phyloP scores from a whole-genome alignment of 768 basidiomycete genomes.

The Naganishia randhawae region DNA sequence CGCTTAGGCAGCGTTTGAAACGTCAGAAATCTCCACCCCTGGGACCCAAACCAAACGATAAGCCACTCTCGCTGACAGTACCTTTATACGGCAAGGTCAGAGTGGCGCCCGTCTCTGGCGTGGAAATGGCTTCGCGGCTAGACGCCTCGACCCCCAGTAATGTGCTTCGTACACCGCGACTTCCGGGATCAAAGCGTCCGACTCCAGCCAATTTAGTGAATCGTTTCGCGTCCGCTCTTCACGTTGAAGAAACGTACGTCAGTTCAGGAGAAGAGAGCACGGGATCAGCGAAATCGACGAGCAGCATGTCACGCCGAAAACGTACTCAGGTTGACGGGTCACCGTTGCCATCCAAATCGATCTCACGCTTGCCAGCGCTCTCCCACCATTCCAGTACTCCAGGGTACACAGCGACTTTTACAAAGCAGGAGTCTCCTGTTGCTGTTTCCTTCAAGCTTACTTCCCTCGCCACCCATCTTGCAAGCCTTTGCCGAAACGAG shows the following conservation, averaged over 20 bases:
- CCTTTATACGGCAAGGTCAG: slow-evolving; percentile 19
- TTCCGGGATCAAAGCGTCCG: background rate
- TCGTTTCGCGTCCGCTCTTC: slow-evolving; percentile 4
- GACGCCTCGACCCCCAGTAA: background rate
- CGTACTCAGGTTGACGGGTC: background rate
- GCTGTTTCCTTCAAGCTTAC: slow-evolving; percentile 21
- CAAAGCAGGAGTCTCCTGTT: background rate
- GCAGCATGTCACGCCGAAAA: slow-evolving; percentile 13
- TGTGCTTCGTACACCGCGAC: background rate
- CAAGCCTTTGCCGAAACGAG: slow-evolving; percentile 35
- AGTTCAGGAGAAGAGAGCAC: slow-evolving; percentile 25
- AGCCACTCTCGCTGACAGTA: slow-evolving; percentile 6
- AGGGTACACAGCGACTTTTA: background rate
- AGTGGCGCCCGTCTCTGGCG: background rate
- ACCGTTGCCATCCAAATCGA: background rate
- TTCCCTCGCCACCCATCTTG: slow-evolving; percentile 40
- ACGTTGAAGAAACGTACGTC: slow-evolving; percentile 3
- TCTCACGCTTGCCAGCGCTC: background rate
- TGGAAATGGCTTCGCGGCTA: background rate
- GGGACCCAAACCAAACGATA: slow-evolving; percentile 18
- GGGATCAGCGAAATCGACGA: slow-evolving; percentile 12
- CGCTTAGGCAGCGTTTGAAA: background rate
- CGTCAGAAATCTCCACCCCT: slow-evolving; percentile 11
- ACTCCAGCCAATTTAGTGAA: background rate
- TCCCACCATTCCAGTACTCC: background rate